Percentiles rank a stretch among this genome's conserved stretches.
These are phyloP conservation scores for Crithidia expoeki DNA, from an alignment of 208 protist species.

Conservation along the genomic window DNA sequence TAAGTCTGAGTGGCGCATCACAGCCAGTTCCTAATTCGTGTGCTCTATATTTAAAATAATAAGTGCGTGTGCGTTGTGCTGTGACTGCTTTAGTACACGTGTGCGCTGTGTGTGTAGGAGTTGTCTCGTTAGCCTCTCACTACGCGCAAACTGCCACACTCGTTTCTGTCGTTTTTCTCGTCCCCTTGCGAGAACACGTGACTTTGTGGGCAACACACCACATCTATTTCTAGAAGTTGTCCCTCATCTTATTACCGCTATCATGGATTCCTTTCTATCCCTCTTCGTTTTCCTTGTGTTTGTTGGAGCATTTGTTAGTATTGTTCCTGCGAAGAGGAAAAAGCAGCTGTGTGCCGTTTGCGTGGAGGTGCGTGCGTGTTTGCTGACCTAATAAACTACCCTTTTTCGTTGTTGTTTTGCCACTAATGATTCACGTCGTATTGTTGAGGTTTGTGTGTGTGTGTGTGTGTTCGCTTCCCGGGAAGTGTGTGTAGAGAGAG, in stretches of 20 bases:
- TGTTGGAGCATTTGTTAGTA: not conserved
- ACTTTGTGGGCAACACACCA: no score
- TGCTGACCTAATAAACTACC: not conserved
- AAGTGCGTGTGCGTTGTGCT: not conserved
- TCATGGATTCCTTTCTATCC: not conserved
- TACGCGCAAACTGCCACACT: no score
- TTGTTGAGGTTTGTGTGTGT: not conserved
- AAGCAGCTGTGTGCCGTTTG: not conserved
- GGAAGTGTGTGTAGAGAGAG: no score
- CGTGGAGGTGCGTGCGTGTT: not conserved
- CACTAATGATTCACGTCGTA: not conserved
- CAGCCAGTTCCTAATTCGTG: not conserved
- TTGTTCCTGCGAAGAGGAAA: no score
- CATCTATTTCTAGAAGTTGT: no score
- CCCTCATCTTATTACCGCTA: no score
- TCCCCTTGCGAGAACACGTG: no score
- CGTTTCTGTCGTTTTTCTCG: not conserved
- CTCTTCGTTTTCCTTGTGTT: not conserved
- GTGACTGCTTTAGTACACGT: not conserved
- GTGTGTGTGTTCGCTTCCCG: no score
- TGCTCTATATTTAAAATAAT: not conserved
- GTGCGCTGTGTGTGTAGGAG: not conserved
- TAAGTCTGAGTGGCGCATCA: slow-evolving; percentile 5
- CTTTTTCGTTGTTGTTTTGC: not conserved
- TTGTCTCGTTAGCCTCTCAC: not conserved